Conservation (phyloP, 1,139 yeast species). For the Maudiozyma humilis region DNA sequence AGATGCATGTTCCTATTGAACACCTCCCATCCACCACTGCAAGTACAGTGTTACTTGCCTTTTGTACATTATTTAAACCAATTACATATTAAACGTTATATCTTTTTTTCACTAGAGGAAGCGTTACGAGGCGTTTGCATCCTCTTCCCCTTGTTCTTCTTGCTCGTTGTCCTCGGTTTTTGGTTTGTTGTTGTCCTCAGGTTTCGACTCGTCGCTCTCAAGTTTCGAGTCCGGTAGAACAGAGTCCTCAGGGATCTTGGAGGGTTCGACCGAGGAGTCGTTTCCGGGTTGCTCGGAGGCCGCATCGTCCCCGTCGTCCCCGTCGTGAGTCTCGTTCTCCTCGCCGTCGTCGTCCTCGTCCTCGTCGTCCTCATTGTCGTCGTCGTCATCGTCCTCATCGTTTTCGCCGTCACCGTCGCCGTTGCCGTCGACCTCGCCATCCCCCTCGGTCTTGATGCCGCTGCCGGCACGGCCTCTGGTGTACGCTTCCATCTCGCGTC, state of each 20-base stretch:
- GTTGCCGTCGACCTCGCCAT: conserved; percentile 18
- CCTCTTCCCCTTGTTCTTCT: not conserved
- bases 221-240: too few species aligned
- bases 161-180: not conserved
- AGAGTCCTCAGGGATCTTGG: not conserved
- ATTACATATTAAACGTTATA: too few species aligned
- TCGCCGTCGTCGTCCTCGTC: conserved; percentile 14
- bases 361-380: conserved; percentile 10
- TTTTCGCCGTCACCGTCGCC: conserved; percentile 15
- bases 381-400: conserved; percentile 15
- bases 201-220: too few species aligned
- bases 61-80: not conserved
- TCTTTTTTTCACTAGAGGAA: too few species aligned
- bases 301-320: conserved; percentile 11
- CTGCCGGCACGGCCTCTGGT: conserved; percentile 28
- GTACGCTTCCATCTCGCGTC: conserved; percentile 63
- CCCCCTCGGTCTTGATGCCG: conserved; percentile 11
- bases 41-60: too few species aligned
- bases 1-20: too few species aligned
- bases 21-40: too few species aligned
- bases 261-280: too few species aligned
- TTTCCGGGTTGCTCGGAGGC: not conserved
- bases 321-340: conserved; percentile 18
- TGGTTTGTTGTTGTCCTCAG: not conserved
- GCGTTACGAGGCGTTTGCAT: not conserved